Percentiles rank a stretch among this genome's conserved stretches.
Conservation (phyloP, 768 basidiomycete species). For the Amanita brunnescens region DNA sequence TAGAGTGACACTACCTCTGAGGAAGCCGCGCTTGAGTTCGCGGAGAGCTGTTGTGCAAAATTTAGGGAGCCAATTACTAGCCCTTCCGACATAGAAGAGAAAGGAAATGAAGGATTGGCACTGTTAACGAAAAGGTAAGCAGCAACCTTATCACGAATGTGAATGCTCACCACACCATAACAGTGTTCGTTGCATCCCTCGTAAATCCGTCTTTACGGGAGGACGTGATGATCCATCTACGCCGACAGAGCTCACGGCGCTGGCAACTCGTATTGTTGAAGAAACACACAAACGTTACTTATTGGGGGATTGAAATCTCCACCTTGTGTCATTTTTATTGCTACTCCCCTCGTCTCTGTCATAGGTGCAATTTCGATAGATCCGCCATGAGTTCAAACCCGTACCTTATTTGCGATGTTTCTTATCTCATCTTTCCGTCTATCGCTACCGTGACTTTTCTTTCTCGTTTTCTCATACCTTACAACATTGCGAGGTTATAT, state of each 20-base stretch:
- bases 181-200: constrained; percentile 12
- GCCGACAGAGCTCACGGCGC: constrained; percentile 8
- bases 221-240: constrained; percentile 1
- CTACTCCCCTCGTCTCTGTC: too few species aligned
- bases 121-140: constrained; percentile 8
- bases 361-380: too few species aligned
- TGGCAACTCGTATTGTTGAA: constrained; percentile 8
- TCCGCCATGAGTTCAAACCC: too few species aligned
- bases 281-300: constrained; percentile 4
- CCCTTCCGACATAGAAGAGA: constrained; percentile 8
- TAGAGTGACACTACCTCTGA: background rate
- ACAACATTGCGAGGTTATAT: too few species aligned
- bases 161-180: constrained; percentile 10
- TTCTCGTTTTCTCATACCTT: too few species aligned
- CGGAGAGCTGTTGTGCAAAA: constrained; percentile 7
- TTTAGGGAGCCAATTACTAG: constrained; percentile 8
- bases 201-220: constrained; percentile 9
- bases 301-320: background rate
- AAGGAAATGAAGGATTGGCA: constrained; percentile 9
- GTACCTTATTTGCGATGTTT: too few species aligned
- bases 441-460: too few species aligned
- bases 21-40: constrained; percentile 8
- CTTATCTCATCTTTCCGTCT: too few species aligned
- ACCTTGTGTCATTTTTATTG: too few species aligned
- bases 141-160: background rate